Percentiles rank a stretch among this genome's conserved stretches.
Conservation (phyloP, 2,329 filamentous ascomycete genomes). For the Aquanectria penicillioides region DNA sequence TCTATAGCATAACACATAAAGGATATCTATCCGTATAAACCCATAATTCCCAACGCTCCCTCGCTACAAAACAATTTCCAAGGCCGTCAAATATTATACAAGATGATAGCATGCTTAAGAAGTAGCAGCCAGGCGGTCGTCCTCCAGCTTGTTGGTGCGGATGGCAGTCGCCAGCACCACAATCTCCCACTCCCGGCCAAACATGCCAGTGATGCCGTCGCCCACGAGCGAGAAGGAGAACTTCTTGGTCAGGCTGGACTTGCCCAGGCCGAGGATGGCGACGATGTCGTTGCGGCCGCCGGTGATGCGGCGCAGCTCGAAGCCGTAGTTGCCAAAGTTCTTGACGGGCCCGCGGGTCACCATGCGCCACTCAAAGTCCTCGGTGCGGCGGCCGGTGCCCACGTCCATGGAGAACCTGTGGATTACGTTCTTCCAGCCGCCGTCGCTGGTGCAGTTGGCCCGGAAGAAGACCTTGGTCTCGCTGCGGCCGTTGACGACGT, state of each 20-base stretch:
- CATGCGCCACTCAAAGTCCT: conserved; percentile 4
- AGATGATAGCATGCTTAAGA: background rate
- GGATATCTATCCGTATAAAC: no score
- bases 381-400: background rate
- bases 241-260: background rate
- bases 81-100: no score
- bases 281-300: background rate
- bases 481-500: background rate
- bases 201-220: background rate
- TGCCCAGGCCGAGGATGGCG: background rate
- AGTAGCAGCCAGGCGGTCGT: background rate
- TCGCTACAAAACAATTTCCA: no score
- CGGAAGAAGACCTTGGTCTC: background rate
- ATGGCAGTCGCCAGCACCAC: background rate
- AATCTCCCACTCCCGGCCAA: conserved; percentile 2
- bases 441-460: background rate
- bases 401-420: conserved; percentile 5
- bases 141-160: conserved; percentile 1
- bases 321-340: background rate
- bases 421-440: conserved; percentile 2
- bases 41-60: no score
- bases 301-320: background rate
- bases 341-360: background rate
- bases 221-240: background rate
- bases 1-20: no score